Percentiles rank a stretch among this genome's conserved stretches.
phyloP scores from a whole-genome alignment of 208 protist genomes.

The Spongospora subterranea region DNA sequence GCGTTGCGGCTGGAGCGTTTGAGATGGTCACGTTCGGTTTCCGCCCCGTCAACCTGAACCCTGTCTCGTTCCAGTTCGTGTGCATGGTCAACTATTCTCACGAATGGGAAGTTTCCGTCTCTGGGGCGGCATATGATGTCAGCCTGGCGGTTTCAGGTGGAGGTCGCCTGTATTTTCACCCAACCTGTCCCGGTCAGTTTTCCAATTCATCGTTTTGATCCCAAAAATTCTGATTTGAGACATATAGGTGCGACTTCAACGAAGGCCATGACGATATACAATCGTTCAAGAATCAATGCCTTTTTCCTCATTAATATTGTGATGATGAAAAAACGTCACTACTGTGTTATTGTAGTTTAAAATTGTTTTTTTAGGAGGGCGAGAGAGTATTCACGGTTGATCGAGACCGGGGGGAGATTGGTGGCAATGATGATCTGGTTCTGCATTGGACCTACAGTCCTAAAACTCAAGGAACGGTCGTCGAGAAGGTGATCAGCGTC shows the following conservation, averaged over 20 bases:
- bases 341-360: background rate
- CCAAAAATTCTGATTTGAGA: background rate
- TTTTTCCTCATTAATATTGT: background rate
- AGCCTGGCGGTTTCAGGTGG: background rate
- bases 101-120: background rate
- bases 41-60: background rate
- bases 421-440: background rate
- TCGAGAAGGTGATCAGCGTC: no score
- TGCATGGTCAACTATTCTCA: slow-evolving; percentile 31
- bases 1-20: background rate
- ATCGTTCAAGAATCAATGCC: background rate
- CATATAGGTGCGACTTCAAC: background rate
- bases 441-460: no score
- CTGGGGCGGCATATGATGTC: background rate
- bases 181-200: background rate
- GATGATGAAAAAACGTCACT: no score
- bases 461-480: no score
- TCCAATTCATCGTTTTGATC: background rate
- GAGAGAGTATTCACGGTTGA: background rate
- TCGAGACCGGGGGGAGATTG: background rate
- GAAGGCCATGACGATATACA: background rate
- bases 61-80: background rate
- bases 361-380: background rate
- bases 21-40: background rate
- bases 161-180: slow-evolving; percentile 12